Percentiles rank a stretch among this genome's conserved stretches.
Evolutionary conservation across 805 yeast genomes (phyloP).

Genomic region (Cyberlindnera subsufficiens): DNA sequence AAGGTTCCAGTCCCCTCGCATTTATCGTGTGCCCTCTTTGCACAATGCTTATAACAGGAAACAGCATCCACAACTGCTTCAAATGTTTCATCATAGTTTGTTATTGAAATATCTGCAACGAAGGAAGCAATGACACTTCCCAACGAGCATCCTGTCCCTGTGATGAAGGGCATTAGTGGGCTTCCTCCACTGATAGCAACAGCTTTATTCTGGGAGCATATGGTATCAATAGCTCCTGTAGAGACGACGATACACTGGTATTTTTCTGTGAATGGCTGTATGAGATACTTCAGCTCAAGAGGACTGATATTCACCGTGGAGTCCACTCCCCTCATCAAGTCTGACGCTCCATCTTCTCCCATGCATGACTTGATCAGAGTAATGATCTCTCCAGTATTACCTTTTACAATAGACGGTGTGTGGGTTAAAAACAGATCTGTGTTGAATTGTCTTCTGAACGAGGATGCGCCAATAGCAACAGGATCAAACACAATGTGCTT

Average conservation of each 20-base stretch:
- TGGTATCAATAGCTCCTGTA: slow-evolving; percentile 55
- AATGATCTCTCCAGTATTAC: slow-evolving; percentile 77
- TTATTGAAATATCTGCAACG: slow-evolving; percentile 30
- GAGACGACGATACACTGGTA: slow-evolving; percentile 59
- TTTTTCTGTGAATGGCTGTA: slow-evolving; percentile 35
- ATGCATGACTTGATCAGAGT: slow-evolving; percentile 45
- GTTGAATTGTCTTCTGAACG: slow-evolving; percentile 45
- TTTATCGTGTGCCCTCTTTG: background rate
- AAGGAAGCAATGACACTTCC: slow-evolving; percentile 65
- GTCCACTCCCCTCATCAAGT: background rate
- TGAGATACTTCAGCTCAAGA: slow-evolving; percentile 22
- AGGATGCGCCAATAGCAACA: slow-evolving; percentile 84
- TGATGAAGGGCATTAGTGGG: slow-evolving; percentile 55
- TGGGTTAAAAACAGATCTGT: slow-evolving; percentile 44
- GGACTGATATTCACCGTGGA: slow-evolving; percentile 35
- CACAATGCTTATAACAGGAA: slow-evolving; percentile 1
- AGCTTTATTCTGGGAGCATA: slow-evolving; percentile 35
- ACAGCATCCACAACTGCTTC: slow-evolving; percentile 1
- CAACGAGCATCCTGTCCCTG: slow-evolving; percentile 81
- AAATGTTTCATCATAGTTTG: background rate
- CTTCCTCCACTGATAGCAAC: slow-evolving; percentile 49
- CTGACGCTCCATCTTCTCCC: slow-evolving; percentile 49
- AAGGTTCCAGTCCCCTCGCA: background rate
- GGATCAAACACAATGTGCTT: slow-evolving; percentile 80
- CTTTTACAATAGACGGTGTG: slow-evolving; percentile 57